These are phyloP conservation scores for Chlamydomonas incerta DNA, from an alignment of 139 green algal genomes.

Conservation along the genomic window DNA sequence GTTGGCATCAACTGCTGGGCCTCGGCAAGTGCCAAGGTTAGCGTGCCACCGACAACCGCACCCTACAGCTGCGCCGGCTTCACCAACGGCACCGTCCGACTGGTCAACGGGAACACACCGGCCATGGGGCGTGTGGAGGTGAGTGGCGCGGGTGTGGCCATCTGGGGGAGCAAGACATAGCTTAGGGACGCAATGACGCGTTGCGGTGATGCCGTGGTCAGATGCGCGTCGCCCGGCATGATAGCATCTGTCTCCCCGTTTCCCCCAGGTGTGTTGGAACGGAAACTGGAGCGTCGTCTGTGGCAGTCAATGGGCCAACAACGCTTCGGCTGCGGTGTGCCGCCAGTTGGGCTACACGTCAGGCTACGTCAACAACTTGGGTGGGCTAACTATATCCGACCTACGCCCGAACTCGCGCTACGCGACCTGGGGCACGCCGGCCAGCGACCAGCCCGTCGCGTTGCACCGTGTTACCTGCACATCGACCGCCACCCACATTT, in stretches of 20 bases:
- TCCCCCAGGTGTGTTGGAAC: not conserved
- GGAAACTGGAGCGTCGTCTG: conserved; percentile 3
- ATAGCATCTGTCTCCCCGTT: no score
- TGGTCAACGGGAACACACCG: conserved; percentile 8
- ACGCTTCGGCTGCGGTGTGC: not conserved
- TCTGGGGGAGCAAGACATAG: no score
- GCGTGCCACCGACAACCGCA: not conserved
- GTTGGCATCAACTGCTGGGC: conserved; percentile 2
- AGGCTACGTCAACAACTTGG: conserved; percentile 18
- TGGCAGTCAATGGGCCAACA: not conserved
- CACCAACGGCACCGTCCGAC: not conserved
- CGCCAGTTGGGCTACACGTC: not conserved
- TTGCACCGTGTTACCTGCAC: not conserved
- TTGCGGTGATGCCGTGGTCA: no score
- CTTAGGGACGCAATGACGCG: no score
- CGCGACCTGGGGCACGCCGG: not conserved
- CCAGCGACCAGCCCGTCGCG: not conserved
- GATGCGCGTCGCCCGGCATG: no score
- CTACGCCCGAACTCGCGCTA: no score
- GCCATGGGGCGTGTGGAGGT: conserved; percentile 30
- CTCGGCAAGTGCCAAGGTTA: not conserved
- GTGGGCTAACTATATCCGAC: no score
- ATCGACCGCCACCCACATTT: not conserved
- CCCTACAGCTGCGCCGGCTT: not conserved
- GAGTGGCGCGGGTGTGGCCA: no score